A percentile compares a stretch with the other conserved stretches of the same genome.
phyloP scores from a whole-genome alignment of 441 rosid genomes.

The Jatropha multifida region DNA sequence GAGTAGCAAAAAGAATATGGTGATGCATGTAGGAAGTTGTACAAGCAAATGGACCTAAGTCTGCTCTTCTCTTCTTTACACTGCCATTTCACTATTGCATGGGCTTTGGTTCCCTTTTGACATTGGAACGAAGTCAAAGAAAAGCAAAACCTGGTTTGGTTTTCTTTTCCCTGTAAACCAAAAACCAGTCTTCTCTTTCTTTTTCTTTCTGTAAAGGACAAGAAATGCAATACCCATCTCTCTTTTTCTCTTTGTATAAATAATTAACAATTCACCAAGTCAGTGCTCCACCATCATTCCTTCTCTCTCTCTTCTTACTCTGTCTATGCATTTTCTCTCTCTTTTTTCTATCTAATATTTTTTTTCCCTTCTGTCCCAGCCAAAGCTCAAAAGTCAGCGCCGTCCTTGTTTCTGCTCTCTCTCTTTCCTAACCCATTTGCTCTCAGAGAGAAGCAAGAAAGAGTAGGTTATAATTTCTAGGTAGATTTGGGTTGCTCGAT shows the following conservation, averaged over 20 bases:
- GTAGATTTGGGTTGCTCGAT: conserved; percentile 22
- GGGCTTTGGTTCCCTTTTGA: conserved; percentile 32
- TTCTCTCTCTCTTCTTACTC: conserved; percentile 25
- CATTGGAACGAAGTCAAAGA: conserved; percentile 49
- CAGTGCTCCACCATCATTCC: conserved; percentile 45
- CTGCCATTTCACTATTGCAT: not conserved
- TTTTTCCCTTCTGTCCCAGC: not conserved
- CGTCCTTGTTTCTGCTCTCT: conserved; percentile 41
- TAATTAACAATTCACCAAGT: conserved; percentile 36
- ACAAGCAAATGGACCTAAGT: conserved; percentile 18
- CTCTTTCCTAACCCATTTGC: conserved; percentile 23
- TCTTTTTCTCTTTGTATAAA: conserved; percentile 29
- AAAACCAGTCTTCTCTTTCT: not conserved
- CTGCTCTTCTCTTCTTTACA: not conserved
- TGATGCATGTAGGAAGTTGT: conserved; percentile 14
- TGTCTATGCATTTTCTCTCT: conserved; percentile 12
- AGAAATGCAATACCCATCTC: conserved; percentile 8
- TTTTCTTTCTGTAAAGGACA: conserved; percentile 11
- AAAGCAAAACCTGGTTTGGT: conserved; percentile 23
- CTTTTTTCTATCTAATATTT: not conserved
- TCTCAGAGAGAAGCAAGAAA: not conserved
- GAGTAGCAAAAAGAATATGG: conserved; percentile 13
- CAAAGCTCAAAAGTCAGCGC: conserved; percentile 66
- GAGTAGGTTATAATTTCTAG: conserved; percentile 14
- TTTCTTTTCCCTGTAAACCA: too few relatives aligned